Conservation (phyloP, 116 monocot species). For the Posidonia oceanica region DNA sequence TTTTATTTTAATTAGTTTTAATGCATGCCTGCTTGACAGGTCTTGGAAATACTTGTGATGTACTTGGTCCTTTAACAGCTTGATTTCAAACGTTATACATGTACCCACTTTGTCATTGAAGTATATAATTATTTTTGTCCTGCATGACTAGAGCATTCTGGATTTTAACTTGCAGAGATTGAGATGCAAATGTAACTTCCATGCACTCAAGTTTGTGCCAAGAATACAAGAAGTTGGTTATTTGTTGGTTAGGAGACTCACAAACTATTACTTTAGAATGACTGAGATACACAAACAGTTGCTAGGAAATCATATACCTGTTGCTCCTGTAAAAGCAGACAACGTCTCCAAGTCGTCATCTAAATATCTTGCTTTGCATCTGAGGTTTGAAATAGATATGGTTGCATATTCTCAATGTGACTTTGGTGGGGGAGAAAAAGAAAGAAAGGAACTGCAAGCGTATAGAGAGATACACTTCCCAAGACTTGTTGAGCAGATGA, state of each 20-base stretch:
- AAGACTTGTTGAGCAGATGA: constrained; percentile 33
- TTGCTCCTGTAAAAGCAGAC: neutral
- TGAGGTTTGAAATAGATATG: constrained; percentile 96
- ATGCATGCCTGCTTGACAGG: too few relatives aligned
- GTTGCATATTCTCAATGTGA: constrained; percentile 80
- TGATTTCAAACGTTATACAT: too few relatives aligned
- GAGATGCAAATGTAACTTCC: constrained; percentile 92
- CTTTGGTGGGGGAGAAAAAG: constrained; percentile 72
- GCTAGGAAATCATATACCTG: constrained; percentile 35
- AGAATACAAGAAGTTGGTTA: constrained; percentile 65
- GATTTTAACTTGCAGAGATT: constrained; percentile 34
- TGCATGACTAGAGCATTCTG: neutral
- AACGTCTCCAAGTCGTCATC: constrained; percentile 12
- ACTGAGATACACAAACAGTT: constrained; percentile 51
- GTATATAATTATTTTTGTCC: neutral
- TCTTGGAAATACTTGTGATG: too few relatives aligned
- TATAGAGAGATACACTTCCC: constrained; percentile 87
- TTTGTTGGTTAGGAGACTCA: constrained; percentile 53
- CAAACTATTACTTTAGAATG: constrained; percentile 19
- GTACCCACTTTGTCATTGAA: too few relatives aligned
- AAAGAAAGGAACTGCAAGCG: constrained; percentile 61
- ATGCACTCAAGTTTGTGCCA: constrained; percentile 77
- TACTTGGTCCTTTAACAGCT: too few relatives aligned
- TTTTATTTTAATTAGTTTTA: too few relatives aligned
- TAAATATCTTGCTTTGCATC: constrained; percentile 72